A percentile compares a stretch with the other conserved stretches of the same genome.
Conservation (phyloP, 2,329 filamentous ascomycete species). For the Pseudocercospora musae region DNA sequence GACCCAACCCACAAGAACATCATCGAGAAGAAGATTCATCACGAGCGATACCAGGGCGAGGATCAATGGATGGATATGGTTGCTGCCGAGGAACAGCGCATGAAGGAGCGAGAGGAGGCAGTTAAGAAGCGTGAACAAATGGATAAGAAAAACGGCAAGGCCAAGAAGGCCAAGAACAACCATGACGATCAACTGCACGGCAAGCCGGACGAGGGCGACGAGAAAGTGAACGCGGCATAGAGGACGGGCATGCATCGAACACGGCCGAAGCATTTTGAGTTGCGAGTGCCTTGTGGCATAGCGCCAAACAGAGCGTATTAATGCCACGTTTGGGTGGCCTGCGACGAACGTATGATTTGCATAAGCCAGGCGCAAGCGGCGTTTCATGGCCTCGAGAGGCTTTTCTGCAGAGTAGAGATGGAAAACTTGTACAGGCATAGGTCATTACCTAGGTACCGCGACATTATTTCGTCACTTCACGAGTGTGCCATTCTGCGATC, state of each 20-base stretch:
- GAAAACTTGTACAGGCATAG: not conserved
- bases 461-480: not conserved
- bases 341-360: not conserved
- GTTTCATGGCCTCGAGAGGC: not conserved
- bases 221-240: conserved; percentile 24
- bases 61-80: conserved; percentile 96
- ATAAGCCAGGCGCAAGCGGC: not conserved
- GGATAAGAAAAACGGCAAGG: conserved; percentile 18
- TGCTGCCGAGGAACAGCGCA: conserved; percentile 67
- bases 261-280: not conserved
- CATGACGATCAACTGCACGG: conserved; percentile 18
- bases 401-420: not conserved
- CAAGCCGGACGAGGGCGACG: conserved; percentile 23
- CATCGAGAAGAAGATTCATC: conserved; percentile 83
- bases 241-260: not conserved
- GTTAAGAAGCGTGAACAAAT: conserved; percentile 14
- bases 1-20: conserved; percentile 79
- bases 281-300: not conserved
- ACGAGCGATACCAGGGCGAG: conserved; percentile 82
- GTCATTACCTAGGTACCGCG: no score
- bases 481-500: not conserved
- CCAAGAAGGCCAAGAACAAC: conserved; percentile 16
- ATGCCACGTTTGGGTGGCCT: not conserved
- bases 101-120: conserved; percentile 49
- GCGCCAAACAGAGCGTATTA: not conserved